Conservation (phyloP, 129 eudicot genomes). For the Erigeron canadensis region DNA sequence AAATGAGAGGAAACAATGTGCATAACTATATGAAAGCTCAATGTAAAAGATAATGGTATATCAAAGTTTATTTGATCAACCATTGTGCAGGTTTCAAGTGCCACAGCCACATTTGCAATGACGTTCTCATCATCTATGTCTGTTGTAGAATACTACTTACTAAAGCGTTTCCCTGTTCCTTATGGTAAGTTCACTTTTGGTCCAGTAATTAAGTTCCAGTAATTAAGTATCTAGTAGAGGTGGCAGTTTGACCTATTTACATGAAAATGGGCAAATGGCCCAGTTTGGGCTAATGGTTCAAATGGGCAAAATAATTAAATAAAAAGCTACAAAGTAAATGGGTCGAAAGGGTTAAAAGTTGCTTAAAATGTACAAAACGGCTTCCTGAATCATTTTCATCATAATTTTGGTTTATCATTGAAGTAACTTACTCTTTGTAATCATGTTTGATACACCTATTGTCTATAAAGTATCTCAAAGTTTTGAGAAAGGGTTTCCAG, state of each 20-base stretch:
- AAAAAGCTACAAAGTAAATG: background rate
- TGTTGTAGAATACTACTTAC: slow-evolving; percentile 90
- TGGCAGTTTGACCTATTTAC: background rate
- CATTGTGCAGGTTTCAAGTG: slow-evolving; percentile 86
- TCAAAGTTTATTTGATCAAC: background rate
- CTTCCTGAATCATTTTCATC: background rate
- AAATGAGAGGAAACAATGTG: background rate
- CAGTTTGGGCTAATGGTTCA: background rate
- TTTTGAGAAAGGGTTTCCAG: no score
- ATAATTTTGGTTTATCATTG: no score
- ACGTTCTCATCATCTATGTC: slow-evolving; percentile 97
- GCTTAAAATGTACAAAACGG: background rate
- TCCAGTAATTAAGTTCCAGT: background rate
- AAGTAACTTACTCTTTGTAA: background rate
- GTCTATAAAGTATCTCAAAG: background rate
- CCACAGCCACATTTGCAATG: slow-evolving; percentile 98
- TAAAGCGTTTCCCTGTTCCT: slow-evolving; percentile 92
- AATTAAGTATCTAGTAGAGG: background rate
- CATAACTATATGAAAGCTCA: background rate
- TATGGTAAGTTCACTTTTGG: slow-evolving; percentile 50
- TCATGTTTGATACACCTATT: background rate
- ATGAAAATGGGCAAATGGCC: background rate
- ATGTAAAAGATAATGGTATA: background rate
- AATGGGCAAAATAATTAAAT: background rate
- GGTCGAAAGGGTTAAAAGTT: slow-evolving; percentile 6